Evolutionary conservation across 1,284 basidiomycete genomes (phyloP).

Genomic region (Ustilago loliicola): DNA sequence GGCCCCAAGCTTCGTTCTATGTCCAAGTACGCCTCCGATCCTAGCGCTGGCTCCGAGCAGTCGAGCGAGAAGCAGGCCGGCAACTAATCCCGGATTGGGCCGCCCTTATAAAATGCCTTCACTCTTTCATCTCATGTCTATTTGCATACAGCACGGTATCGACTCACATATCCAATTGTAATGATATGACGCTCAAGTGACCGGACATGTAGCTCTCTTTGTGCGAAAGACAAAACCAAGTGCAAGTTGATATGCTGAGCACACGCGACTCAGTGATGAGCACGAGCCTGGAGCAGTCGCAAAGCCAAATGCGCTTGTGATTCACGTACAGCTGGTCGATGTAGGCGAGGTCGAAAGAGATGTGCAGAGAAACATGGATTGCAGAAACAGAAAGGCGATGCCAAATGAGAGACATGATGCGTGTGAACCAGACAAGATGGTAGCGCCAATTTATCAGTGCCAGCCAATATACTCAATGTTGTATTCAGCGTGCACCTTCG

Average conservation of each 20-base stretch:
- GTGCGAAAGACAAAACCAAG: too few relatives aligned
- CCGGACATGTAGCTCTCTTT: too few relatives aligned
- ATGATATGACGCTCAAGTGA: neutral
- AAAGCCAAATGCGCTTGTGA: neutral
- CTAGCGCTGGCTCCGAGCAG: conserved; percentile 4
- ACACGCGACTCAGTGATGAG: neutral
- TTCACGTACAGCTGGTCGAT: neutral
- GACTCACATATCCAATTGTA: neutral
- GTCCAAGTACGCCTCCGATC: conserved; percentile 50
- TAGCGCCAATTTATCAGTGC: conserved; percentile 24
- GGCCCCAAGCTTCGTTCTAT: conserved; percentile 54
- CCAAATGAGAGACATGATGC: neutral
- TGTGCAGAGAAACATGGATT: conserved; percentile 3
- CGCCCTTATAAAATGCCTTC: neutral
- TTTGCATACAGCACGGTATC: neutral
- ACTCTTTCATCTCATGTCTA: neutral
- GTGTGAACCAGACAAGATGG: neutral
- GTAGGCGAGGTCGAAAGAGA: neutral
- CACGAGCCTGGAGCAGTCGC: neutral
- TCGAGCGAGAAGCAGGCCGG: conserved; percentile 11
- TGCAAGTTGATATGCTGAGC: too few relatives aligned
- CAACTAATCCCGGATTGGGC: neutral
- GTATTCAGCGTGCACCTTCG: conserved; percentile 37
- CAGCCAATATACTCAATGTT: conserved; percentile 22
- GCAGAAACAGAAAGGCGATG: neutral